Conservation (phyloP, 805 yeast species). For the Nakazawaea holstii region DNA sequence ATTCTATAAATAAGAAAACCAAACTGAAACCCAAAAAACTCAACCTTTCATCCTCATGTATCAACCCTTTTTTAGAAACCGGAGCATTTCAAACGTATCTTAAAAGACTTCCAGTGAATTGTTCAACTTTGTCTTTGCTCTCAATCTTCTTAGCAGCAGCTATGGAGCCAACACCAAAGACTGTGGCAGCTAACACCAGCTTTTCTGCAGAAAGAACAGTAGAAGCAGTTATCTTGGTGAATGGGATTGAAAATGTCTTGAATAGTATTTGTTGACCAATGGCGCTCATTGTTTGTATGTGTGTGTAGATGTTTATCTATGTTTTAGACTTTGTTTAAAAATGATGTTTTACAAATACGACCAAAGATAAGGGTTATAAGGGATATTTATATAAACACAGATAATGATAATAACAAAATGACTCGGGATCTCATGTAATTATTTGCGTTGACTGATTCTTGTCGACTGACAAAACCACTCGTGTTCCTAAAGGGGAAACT, state of each 20-base stretch:
- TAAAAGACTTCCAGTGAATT: slow-evolving; percentile 4
- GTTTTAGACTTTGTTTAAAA: background rate
- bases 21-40: slow-evolving; percentile 1
- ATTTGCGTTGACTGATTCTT: no score
- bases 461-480: no score
- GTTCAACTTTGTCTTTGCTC: background rate
- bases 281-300: slow-evolving; percentile 4
- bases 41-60: no score
- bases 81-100: background rate
- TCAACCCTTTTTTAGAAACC: no score
- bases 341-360: background rate
- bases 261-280: slow-evolving; percentile 8
- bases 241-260: background rate
- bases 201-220: slow-evolving; percentile 1
- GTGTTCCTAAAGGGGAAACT: background rate
- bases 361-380: background rate
- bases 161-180: slow-evolving; percentile 1
- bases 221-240: background rate
- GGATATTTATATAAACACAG: background rate
- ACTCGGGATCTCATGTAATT: no score
- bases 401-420: no score
- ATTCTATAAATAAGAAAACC: background rate
- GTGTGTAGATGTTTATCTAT: background rate
- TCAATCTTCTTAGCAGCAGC: slow-evolving; percentile 1
- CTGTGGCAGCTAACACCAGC: slow-evolving; percentile 4